phyloP scores from a whole-genome alignment of 2,329 filamentous ascomycete genomes.

The Chaetomium strumarium region DNA sequence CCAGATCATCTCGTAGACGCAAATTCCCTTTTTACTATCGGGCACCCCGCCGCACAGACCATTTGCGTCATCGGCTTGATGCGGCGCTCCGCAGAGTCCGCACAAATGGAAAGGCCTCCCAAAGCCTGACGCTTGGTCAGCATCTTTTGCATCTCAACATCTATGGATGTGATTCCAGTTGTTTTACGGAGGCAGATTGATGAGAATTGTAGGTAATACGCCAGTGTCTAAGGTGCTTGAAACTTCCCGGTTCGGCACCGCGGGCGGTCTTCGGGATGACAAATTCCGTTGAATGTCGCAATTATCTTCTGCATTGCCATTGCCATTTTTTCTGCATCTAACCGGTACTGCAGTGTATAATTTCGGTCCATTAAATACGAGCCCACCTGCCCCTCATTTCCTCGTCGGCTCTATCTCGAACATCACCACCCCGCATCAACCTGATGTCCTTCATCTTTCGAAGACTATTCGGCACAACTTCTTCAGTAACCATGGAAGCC shows the following conservation, averaged over 20 bases:
- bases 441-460: constrained; percentile 60
- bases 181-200: too few relatives aligned
- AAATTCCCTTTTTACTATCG: too few relatives aligned
- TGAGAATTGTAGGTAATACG: too few relatives aligned
- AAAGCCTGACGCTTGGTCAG: constrained; percentile 10
- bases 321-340: not conserved
- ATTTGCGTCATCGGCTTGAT: constrained; percentile 20
- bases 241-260: not conserved
- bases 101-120: constrained; percentile 3
- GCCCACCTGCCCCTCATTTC: constrained; percentile 12
- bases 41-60: constrained; percentile 5
- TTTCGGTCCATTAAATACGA: constrained; percentile 11
- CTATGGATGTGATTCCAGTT: too few relatives aligned
- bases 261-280: not conserved
- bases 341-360: not conserved
- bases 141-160: not conserved
- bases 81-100: not conserved
- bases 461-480: constrained; percentile 60
- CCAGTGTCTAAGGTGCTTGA: too few relatives aligned
- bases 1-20: too few relatives aligned
- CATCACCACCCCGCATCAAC: constrained; percentile 7
- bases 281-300: constrained; percentile 8
- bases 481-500: constrained; percentile 69
- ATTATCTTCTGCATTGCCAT: not conserved
- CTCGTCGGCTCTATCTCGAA: constrained; percentile 12